These are phyloP conservation scores for Botrytis tulipae DNA, from an alignment of 2,329 filamentous ascomycete genomes.

Conservation along the genomic window DNA sequence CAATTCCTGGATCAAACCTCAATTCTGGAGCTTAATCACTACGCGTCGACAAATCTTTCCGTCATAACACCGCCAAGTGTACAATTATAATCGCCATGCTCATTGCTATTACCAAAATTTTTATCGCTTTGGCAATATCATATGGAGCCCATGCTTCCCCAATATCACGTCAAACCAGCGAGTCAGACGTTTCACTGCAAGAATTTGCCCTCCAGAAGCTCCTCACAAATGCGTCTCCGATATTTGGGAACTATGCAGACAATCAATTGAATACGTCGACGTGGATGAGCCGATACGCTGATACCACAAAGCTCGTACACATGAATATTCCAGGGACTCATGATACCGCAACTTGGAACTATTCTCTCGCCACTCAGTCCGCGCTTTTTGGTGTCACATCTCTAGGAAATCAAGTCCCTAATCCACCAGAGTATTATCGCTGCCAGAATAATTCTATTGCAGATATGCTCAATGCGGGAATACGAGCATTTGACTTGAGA, in stretches of 20 bases:
- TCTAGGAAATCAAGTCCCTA: slow-evolving; percentile 40
- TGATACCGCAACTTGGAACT: slow-evolving; percentile 53
- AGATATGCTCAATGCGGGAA: slow-evolving; percentile 46
- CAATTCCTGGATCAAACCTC: neutral
- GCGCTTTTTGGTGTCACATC: slow-evolving; percentile 42
- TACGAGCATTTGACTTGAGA: slow-evolving; percentile 52
- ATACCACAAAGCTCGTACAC: slow-evolving; percentile 45
- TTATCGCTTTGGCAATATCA: neutral
- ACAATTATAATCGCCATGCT: neutral
- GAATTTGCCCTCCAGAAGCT: slow-evolving; percentile 45
- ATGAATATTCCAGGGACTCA: slow-evolving; percentile 53
- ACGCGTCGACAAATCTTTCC: neutral
- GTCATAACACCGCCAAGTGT: no score
- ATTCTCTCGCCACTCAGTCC: slow-evolving; percentile 45
- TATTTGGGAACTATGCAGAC: slow-evolving; percentile 43
- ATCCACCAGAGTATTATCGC: slow-evolving; percentile 40
- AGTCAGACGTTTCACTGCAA: slow-evolving; percentile 30
- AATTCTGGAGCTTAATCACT: neutral
- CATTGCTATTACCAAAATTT: neutral
- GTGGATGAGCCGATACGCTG: slow-evolving; percentile 49
- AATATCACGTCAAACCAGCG: neutral
- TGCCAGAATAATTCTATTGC: slow-evolving; percentile 45
- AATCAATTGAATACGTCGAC: slow-evolving; percentile 34
- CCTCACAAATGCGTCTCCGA: slow-evolving; percentile 43
- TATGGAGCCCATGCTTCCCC: neutral